phyloP scores from a whole-genome alignment of 169 alveolate species.

The Babesia sp. region DNA sequence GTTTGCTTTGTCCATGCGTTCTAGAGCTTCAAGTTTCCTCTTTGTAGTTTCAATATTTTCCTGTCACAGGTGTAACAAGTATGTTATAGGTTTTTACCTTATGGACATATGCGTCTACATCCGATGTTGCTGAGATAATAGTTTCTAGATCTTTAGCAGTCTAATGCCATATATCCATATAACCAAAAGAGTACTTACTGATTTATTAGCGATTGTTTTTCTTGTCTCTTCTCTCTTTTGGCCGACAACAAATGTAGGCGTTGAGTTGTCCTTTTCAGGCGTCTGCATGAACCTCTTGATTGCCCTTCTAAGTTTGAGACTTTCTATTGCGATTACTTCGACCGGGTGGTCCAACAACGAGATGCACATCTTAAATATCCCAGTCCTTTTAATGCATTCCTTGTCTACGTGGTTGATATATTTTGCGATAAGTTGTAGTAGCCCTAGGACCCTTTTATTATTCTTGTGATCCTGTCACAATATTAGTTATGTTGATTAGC shows the following conservation, averaged over 20 bases:
- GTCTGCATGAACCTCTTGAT: background rate
- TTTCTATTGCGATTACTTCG: constrained; percentile 50
- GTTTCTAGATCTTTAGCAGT: constrained; percentile 32
- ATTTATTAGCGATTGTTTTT: background rate
- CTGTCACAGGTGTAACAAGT: background rate
- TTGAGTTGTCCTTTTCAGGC: background rate
- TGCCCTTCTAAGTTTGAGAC: constrained; percentile 51
- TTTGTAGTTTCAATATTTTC: constrained; percentile 16
- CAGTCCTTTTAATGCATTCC: constrained; percentile 12
- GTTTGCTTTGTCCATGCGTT: constrained; percentile 33
- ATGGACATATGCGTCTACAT: constrained; percentile 33
- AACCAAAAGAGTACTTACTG: background rate
- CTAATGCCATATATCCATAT: background rate
- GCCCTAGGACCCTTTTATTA: constrained; percentile 33
- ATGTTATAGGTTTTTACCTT: constrained; percentile 7
- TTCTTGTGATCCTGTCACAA: constrained; percentile 36
- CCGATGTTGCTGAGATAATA: constrained; percentile 21
- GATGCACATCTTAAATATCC: constrained; percentile 30
- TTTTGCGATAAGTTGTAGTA: constrained; percentile 42
- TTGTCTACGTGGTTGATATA: constrained; percentile 3
- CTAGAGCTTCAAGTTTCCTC: constrained; percentile 2
- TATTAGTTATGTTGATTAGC: background rate
- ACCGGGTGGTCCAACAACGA: constrained; percentile 55
- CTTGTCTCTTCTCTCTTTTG: background rate
- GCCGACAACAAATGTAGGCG: background rate